Evolutionary conservation across 176 grass and related monocot genomes (phyloP).

Genomic region (maize (Zea mays)): Zm-B73-REFERENCE-NAM-5.0 NC_050098.1:194401501-194402000

Average conservation of each 20-base stretch:
- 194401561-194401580: neutral
- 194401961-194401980: neutral
- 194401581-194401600: neutral
- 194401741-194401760: neutral
- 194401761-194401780: neutral
- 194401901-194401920: neutral
- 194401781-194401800: too few species aligned
- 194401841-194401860: neutral
- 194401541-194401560: neutral
- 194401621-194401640: neutral
- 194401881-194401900: neutral
- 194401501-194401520: slow-evolving; percentile 20
- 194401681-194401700: neutral
- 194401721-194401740: neutral
- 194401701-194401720: neutral
- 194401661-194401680: slow-evolving; percentile 22
- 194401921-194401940: neutral
- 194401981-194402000: neutral
- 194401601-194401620: neutral
- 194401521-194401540: neutral
- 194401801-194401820: neutral
- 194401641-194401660: neutral
- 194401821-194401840: neutral
- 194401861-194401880: neutral
- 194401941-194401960: neutral